These are phyloP conservation scores for Colletotrichum sp. DNA, from an alignment of 2,329 filamentous ascomycete species.

Conservation along the genomic window DNA sequence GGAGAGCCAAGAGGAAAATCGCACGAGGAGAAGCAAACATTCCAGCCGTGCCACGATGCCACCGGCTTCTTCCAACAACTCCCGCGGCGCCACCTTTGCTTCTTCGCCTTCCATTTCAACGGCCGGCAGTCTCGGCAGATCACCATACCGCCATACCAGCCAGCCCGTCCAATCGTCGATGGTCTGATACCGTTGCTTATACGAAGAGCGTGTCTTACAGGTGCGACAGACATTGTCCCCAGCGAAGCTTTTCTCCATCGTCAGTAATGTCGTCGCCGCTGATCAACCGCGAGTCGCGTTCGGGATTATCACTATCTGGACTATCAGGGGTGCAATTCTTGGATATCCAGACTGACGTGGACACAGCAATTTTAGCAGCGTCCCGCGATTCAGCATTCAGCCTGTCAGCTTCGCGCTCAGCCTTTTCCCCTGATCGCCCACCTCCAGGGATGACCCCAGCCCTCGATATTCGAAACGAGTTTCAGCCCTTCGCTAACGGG, in stretches of 20 bases:
- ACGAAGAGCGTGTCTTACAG: constrained; percentile 6
- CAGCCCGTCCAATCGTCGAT: neutral
- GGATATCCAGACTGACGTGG: constrained; percentile 1
- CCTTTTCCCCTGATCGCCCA: neutral
- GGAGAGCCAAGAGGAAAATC: neutral
- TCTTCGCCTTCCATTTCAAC: neutral
- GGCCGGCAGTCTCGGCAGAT: constrained; percentile 4
- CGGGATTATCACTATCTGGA: constrained; percentile 4
- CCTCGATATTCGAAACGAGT: neutral
- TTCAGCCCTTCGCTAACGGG: constrained; percentile 5
- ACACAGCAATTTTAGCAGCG: neutral
- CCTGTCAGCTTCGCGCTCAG: neutral
- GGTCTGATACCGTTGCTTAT: neutral
- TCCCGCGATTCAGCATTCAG: neutral
- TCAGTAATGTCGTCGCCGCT: neutral
- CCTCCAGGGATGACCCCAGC: neutral
- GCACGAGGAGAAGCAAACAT: constrained; percentile 17
- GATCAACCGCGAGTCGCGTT: constrained; percentile 4
- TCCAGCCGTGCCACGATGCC: constrained; percentile 6
- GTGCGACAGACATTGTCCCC: neutral
- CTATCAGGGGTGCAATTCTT: neutral
- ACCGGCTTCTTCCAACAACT: neutral
- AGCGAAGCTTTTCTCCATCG: neutral
- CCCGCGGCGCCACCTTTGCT: neutral
- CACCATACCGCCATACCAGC: neutral